Conservation (phyloP, 1,139 yeast species). For the Ashbya aceris region DNA sequence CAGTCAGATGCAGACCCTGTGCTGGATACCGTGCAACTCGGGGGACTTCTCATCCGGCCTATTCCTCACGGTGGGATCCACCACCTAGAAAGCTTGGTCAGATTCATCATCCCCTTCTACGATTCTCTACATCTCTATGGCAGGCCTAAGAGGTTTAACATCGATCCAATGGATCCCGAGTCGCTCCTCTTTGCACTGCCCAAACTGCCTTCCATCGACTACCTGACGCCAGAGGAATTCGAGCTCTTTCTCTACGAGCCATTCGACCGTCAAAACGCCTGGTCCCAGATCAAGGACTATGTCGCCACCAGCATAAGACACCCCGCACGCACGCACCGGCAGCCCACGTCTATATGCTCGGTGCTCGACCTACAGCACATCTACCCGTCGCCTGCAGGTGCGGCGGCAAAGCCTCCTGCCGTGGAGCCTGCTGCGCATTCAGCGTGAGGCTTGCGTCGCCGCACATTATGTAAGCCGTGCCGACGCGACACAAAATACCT, state of each 20-base stretch:
- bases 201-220: slow-evolving; percentile 21
- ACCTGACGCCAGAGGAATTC: slow-evolving; percentile 17
- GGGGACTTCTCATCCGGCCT: slow-evolving; percentile 23
- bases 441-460: no score
- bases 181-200: slow-evolving; percentile 27
- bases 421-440: no score
- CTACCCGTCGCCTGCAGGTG: no score
- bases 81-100: slow-evolving; percentile 23
- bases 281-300: neutral
- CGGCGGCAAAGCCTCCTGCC: no score
- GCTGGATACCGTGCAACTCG: no score
- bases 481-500: no score
- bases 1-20: no score
- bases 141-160: slow-evolving; percentile 24
- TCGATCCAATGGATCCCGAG: slow-evolving; percentile 15
- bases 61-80: slow-evolving; percentile 24
- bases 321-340: neutral
- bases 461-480: no score
- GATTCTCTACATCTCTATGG: slow-evolving; percentile 24
- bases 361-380: no score
- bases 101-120: slow-evolving; percentile 24
- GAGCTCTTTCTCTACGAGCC: neutral
- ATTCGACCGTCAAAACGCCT: neutral
- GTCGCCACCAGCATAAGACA: neutral
- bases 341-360: no score